Percentiles rank a stretch among this genome's conserved stretches.
phyloP scores from a whole-genome alignment of 805 yeast genomes.

The Dipodascus albidus region DNA sequence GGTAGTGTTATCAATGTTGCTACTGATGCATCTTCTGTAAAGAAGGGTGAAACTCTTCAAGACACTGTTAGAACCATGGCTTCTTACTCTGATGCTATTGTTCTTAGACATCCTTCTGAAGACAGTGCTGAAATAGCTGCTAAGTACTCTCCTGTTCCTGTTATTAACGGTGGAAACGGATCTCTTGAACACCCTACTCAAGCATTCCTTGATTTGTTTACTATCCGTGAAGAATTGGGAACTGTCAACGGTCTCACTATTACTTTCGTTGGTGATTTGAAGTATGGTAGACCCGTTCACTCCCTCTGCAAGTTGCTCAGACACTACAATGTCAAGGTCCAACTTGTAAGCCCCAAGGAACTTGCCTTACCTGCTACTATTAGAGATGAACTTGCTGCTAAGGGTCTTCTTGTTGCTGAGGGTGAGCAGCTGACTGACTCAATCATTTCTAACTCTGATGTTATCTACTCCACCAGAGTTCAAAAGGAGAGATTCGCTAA shows the following conservation, averaged over 20 bases:
- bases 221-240: constrained; percentile 97
- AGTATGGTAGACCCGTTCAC: constrained; percentile 97
- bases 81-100: constrained; percentile 94
- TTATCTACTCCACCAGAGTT: constrained; percentile 93
- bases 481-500: constrained; percentile 91
- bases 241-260: constrained; percentile 96
- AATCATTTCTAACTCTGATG: constrained; percentile 82
- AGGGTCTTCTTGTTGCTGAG: constrained; percentile 64
- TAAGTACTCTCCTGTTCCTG: constrained; percentile 92
- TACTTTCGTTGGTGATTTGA: constrained; percentile 98
- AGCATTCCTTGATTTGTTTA: constrained; percentile 93
- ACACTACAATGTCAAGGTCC: constrained; percentile 87
- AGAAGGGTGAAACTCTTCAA: constrained; percentile 96
- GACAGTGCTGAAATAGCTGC: constrained; percentile 91
- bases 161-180: constrained; percentile 97
- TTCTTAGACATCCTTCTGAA: constrained; percentile 90
- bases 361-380: constrained; percentile 71
- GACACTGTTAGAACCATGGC: constrained; percentile 94
- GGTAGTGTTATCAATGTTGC: constrained; percentile 89
- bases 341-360: constrained; percentile 84
- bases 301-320: constrained; percentile 82
- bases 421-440: constrained; percentile 71
- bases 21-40: constrained; percentile 82
- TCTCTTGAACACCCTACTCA: constrained; percentile 98
- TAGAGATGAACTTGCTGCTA: constrained; percentile 49